Conservation (phyloP, 2,329 filamentous ascomycete genomes). For the Sporothrix phasma region DNA sequence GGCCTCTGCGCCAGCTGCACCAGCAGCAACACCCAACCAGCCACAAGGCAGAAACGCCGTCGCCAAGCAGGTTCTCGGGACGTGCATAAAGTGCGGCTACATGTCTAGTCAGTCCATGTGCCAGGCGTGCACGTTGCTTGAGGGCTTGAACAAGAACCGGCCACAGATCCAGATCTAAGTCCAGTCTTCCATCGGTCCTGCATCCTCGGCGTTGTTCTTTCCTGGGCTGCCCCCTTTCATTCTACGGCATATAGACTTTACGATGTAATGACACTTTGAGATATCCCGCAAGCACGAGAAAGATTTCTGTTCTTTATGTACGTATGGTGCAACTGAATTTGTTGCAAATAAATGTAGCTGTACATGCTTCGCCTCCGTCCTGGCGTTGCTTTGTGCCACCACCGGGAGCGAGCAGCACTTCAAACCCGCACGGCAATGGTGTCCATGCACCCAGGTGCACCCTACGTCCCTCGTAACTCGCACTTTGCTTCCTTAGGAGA, state of each 20-base stretch:
- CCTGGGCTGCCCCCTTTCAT: neutral
- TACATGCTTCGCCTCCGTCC: neutral
- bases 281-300: neutral
- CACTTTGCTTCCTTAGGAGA: slow-evolving; percentile 30
- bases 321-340: too few species aligned
- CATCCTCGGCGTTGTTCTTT: slow-evolving; percentile 1
- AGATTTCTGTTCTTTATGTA: neutral
- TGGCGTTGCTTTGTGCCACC: neutral
- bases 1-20: slow-evolving; percentile 20
- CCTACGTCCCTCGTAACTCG: neutral
- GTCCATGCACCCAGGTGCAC: neutral
- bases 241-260: neutral
- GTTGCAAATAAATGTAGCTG: neutral
- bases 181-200: too few species aligned
- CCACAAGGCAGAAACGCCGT: slow-evolving; percentile 22
- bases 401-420: neutral
- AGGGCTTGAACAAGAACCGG: slow-evolving; percentile 77
- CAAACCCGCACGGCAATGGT: neutral
- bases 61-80: slow-evolving; percentile 65
- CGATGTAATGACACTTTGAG: slow-evolving; percentile 8
- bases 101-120: slow-evolving; percentile 90
- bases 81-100: slow-evolving; percentile 83
- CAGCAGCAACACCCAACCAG: neutral
- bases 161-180: slow-evolving; percentile 48
- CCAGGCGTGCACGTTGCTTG: slow-evolving; percentile 84